Conservation (phyloP, 23 red algal species). For the Gracilaria domingensis region DNA sequence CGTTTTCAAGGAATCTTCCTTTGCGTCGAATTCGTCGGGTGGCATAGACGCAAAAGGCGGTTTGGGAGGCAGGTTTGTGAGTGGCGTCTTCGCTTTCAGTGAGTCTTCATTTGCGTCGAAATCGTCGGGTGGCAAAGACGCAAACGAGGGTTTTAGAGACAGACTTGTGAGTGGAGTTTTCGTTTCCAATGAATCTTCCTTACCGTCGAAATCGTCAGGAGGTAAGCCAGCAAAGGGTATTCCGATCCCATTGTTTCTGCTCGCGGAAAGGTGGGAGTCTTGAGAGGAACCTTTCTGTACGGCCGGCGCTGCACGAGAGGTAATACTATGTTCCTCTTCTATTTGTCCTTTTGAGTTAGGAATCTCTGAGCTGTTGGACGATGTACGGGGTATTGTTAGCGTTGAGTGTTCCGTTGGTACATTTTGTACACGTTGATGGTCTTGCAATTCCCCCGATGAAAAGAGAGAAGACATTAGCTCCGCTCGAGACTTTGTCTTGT, state of each 20-base stretch:
- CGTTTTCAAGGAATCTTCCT: neutral
- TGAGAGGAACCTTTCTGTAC: neutral
- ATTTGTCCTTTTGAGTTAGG: neutral
- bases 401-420: neutral
- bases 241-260: neutral
- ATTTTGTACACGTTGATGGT: neutral
- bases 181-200: neutral
- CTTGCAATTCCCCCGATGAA: neutral
- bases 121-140: slow-evolving; percentile 26
- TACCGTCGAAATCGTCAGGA: slow-evolving; percentile 4
- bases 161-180: neutral
- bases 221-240: slow-evolving; percentile 19
- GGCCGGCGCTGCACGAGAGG: neutral
- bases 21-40: neutral
- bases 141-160: slow-evolving; percentile 6
- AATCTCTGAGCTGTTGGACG: neutral
- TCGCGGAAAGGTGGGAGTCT: neutral
- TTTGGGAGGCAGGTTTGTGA: neutral
- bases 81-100: neutral
- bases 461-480: neutral
- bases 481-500: neutral
- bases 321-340: neutral
- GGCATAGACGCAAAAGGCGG: slow-evolving; percentile 34
- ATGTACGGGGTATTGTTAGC: neutral
- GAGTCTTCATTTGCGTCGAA: slow-evolving; percentile 4